These are phyloP conservation scores for Cordyceps cateniannulata DNA, from an alignment of 2,329 filamentous ascomycete species.

Conservation along the genomic window DNA sequence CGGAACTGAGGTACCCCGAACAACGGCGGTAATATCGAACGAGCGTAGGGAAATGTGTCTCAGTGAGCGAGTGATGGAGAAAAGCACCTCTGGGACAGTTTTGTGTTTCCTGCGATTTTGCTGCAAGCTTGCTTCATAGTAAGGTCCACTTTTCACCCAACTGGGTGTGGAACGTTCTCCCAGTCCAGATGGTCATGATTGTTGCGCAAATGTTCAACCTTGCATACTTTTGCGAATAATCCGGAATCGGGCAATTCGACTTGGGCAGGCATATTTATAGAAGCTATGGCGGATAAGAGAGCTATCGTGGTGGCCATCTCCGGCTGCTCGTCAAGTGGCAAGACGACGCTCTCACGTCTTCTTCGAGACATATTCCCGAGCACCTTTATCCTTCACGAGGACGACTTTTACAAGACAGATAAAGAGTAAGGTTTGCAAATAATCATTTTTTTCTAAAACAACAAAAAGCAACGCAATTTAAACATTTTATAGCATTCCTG, in stretches of 20 bases:
- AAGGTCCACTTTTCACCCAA: constrained; percentile 8
- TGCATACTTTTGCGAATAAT: neutral
- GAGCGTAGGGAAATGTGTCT: neutral
- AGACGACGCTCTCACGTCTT: constrained; percentile 85
- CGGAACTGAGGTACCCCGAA: too few species aligned
- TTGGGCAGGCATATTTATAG: too few species aligned
- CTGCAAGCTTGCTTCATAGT: neutral
- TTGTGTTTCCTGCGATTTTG: neutral
- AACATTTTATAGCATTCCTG: constrained; percentile 37
- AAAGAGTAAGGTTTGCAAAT: constrained; percentile 44
- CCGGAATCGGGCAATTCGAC: neutral
- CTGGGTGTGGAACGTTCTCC: too few species aligned
- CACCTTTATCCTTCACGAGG: constrained; percentile 82
- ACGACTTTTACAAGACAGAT: constrained; percentile 91
- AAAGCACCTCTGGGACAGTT: too few species aligned
- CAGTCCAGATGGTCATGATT: too few species aligned
- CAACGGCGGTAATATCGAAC: neutral
- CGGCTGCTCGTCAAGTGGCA: constrained; percentile 87
- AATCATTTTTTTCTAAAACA: too few species aligned
- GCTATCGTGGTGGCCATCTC: constrained; percentile 73
- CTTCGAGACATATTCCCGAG: constrained; percentile 74
- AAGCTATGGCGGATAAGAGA: constrained; percentile 30
- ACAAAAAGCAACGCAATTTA: too few species aligned
- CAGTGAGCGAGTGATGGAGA: neutral
- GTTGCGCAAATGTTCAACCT: neutral